Base-by-base conservation (phyloP, 805 yeast species). In the Starmerella powellii region DNA sequence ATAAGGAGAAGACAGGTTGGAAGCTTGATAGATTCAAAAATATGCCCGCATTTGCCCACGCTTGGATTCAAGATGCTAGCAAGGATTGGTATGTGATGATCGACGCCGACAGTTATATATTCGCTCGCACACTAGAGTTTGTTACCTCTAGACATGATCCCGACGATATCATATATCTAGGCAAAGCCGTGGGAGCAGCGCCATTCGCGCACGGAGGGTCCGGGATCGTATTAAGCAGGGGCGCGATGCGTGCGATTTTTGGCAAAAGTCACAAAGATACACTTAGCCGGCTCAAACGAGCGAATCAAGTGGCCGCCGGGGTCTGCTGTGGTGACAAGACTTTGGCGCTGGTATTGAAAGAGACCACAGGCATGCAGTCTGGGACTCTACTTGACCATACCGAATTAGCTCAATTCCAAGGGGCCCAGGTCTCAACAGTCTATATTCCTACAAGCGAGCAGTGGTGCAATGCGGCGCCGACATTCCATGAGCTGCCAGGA, bases 201-300 rank as follows among this genome's bases (percentile, higher is more conserved):
- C 34, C 42, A 29, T 63, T 62, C 46, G 66, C 64, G n/a, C 65
- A 63, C 42, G 67, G 67, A n/a, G 67, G 66, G 4, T 49, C 61
- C 1, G 67, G 65, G 8, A 58, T 62, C 6, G 54, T 60, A 2
- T 41, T 62, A 16, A 59, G 64, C 10, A 49, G 52, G 2, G 60
- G 56, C 5, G 57, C 64, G 4, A 49, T 62, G 52, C 48, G 50
- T 12, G 35, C 34, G 16, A 48, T 57, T 17, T 52, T 60, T 34
- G 59, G 54, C 37, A n/a, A n/a, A n/a, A n/a, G n/a, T n/a, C n/a
- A n/a, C n/a, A n/a, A n/a, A n/a, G n/a, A n/a, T n/a, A n/a, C n/a
- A n/a, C n/a, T n/a, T n/a, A n/a, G n/a, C n/a, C n/a, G 48, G 19
- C 24, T 41, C 31, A 26, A 42, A 34, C 29, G 42, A 21, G 42